Conservation (phyloP, 2,329 filamentous ascomycete genomes). For the Apiospora hydei region DNA sequence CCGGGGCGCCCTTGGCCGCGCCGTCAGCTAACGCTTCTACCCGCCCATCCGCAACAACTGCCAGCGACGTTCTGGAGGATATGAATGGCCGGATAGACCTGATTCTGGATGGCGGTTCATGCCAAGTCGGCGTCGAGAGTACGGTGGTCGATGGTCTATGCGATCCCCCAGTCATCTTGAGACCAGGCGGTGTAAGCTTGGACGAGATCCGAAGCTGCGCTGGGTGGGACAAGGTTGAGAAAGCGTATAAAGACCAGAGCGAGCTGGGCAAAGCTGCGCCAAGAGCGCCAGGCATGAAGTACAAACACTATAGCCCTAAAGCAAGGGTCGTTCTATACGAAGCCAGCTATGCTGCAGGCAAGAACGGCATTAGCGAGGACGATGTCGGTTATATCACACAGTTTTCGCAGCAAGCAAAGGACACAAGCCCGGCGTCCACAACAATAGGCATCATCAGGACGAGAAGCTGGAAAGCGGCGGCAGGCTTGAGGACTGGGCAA, state of each 20-base stretch:
- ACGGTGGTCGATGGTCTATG: constrained; percentile 94
- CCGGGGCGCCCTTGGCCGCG: constrained; percentile 82
- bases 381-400: constrained; percentile 40
- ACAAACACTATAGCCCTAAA: constrained; percentile 94
- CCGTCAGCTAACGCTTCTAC: constrained; percentile 96
- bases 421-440: constrained; percentile 26
- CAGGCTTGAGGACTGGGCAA: constrained; percentile 46
- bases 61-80: constrained; percentile 88
- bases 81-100: constrained; percentile 81
- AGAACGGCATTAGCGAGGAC: constrained; percentile 44
- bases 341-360: constrained; percentile 47
- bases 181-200: constrained; percentile 87
- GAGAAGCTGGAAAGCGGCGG: constrained; percentile 56
- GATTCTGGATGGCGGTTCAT: constrained; percentile 88
- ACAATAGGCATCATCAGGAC: constrained; percentile 64
- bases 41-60: constrained; percentile 88
- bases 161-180: constrained; percentile 78
- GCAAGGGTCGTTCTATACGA: constrained; percentile 88
- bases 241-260: constrained; percentile 80
- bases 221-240: constrained; percentile 82
- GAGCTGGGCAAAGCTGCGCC: constrained; percentile 72
- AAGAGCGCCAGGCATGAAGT: constrained; percentile 96
- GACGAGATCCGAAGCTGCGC: constrained; percentile 76
- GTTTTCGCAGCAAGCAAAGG: constrained; percentile 31
- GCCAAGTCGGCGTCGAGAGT: constrained; percentile 90